Percentiles rank a stretch among this genome's conserved stretches.
phyloP scores from a whole-genome alignment of 1,284 basidiomycete species.

The Baeospora myosura region DNA sequence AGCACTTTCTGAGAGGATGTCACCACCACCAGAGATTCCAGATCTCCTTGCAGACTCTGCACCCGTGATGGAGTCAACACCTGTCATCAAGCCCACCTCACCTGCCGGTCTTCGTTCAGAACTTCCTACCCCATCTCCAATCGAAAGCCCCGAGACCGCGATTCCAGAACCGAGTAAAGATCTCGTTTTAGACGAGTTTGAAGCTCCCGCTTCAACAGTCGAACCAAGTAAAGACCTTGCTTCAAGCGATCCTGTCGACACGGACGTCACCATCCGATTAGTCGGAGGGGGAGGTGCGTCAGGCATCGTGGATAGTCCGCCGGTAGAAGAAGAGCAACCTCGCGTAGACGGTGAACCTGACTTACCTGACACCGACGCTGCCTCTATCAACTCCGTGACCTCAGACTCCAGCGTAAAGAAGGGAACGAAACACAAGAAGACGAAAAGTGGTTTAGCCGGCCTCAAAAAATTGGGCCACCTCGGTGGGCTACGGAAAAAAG shows the following conservation, averaged over 20 bases:
- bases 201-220: not conserved
- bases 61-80: slow-evolving; percentile 26
- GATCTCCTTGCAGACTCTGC: slow-evolving; percentile 40
- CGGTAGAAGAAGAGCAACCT: slow-evolving; percentile 22
- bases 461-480: slow-evolving; percentile 50
- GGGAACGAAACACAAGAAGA: slow-evolving; percentile 42
- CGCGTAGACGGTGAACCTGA: slow-evolving; percentile 11
- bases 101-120: too few relatives aligned
- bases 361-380: slow-evolving; percentile 17
- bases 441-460: slow-evolving; percentile 44
- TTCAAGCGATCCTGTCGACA: slow-evolving; percentile 4
- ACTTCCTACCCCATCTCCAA: slow-evolving; percentile 9
- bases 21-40: slow-evolving; percentile 22
- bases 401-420: slow-evolving; percentile 17
- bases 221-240: slow-evolving; percentile 2
- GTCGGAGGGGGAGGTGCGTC: slow-evolving; percentile 41
- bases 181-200: too few relatives aligned
- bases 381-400: slow-evolving; percentile 16
- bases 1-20: slow-evolving; percentile 11
- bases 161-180: not conserved
- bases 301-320: slow-evolving; percentile 27
- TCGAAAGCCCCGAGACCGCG: slow-evolving; percentile 3
- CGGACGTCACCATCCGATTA: slow-evolving; percentile 45
- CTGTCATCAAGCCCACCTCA: slow-evolving; percentile 23
- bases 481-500: slow-evolving; percentile 44